These are phyloP conservation scores for Paecilomyces sp. DNA, from an alignment of 2,329 filamentous ascomycete species.

Conservation along the genomic window DNA sequence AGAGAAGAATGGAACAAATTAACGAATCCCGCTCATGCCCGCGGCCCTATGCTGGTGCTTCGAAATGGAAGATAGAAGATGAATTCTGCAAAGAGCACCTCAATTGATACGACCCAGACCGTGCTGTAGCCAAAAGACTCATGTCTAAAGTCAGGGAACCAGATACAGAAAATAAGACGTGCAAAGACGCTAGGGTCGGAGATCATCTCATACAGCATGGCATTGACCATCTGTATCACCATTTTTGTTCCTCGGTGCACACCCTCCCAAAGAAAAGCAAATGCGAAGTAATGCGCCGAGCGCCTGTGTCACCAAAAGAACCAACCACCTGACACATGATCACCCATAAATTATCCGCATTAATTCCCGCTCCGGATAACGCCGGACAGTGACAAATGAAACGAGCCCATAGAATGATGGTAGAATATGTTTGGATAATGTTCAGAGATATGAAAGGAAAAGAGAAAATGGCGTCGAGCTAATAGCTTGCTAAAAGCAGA, in stretches of 20 bases:
- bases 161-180: not conserved
- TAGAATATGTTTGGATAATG: not conserved
- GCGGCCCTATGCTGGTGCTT: not conserved
- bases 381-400: not conserved
- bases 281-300: not conserved
- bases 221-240: not conserved
- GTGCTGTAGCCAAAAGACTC: not conserved
- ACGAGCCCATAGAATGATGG: not conserved
- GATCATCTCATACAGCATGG: not conserved
- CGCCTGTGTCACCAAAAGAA: not conserved
- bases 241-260: not conserved
- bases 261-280: not conserved
- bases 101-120: not conserved
- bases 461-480: not conserved
- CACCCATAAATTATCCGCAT: not conserved
- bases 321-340: not conserved
- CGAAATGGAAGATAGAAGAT: not conserved
- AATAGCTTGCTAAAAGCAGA: not conserved
- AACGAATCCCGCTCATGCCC: not conserved
- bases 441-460: not conserved
- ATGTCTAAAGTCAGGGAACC: not conserved
- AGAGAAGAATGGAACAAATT: not conserved
- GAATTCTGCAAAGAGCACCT: not conserved
- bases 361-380: not conserved
- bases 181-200: not conserved